Evolutionary conservation across 306 rosid species (phyloP), one percentile per base, ranked within the genome.

Genomic region (Mimosa bimucronata): DNA sequence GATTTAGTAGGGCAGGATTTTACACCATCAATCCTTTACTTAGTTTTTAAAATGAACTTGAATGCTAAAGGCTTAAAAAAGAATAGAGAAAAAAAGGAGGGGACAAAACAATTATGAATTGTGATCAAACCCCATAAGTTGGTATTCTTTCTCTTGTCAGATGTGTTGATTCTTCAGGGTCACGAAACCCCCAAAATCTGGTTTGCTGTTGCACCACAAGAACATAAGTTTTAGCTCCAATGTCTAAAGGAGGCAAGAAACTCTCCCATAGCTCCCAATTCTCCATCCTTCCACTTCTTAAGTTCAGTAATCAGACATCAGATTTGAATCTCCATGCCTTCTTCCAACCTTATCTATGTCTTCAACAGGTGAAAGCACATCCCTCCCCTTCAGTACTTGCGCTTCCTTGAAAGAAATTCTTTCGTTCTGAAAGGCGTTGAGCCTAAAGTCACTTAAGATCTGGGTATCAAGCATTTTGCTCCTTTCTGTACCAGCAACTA

Each of bases 171-270:
- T 89, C 97, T 65, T 91, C 93, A 6, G 86, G 94, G 73, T 89
- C 89, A 44, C 85, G 89, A 71, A 89, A 82, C 15, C 92, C 94
- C 97, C 92, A 89, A 45, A 85, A 66, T 69, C 9, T 86, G 19
- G 81, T 86, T 72, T 90, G 97, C 70, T 90, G 97, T 69, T 92
- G 94, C 83, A 92, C 86, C 60, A 92, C 97, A 66, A 92, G 81
- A 70, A 92, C 50, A 46, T 94, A 81, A 25, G 88, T 78, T 45
- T 80, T 66, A 19, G 78, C 52, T 19, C 79, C 86, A 69, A 76
- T 73, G 37, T 90, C 83, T n/a, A 77, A 77, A 29, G 38, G 88
- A 64, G 9, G 86, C 88, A 44, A 92, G 91, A 68, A 86, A 31
- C 81, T 90, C 93, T 68, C 91, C 97, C 1, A 88, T 70, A 62